phyloP scores from a whole-genome alignment of 73 alveolate species.

The Blepharisma japonicum region DNA sequence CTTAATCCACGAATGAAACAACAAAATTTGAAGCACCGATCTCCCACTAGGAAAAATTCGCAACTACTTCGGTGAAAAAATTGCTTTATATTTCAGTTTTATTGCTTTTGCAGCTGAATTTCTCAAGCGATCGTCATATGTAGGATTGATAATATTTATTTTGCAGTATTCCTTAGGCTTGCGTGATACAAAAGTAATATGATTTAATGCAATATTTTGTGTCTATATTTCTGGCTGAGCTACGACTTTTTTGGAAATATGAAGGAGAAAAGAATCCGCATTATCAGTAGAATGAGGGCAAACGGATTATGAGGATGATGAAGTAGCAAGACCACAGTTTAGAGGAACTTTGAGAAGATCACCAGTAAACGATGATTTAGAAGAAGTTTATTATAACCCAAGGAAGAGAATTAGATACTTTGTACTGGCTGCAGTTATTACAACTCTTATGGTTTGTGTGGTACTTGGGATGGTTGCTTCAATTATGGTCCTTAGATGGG shows the following conservation, averaged over 20 bases:
- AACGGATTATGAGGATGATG: slow-evolving; percentile 59
- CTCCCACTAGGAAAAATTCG: slow-evolving; percentile 37
- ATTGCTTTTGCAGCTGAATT: slow-evolving; percentile 11
- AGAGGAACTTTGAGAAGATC: slow-evolving; percentile 53
- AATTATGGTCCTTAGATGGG: slow-evolving; percentile 38
- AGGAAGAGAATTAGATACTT: slow-evolving; percentile 32
- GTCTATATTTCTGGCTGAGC: slow-evolving; percentile 45
- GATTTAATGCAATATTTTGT: not conserved
- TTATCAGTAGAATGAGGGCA: slow-evolving; percentile 58
- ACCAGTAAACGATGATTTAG: slow-evolving; percentile 45
- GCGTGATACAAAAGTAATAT: not conserved
- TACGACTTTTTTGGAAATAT: slow-evolving; percentile 47
- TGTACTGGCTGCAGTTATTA: slow-evolving; percentile 33
- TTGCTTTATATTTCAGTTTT: slow-evolving; percentile 35
- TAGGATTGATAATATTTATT: slow-evolving; percentile 36
- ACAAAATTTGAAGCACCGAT: not conserved
- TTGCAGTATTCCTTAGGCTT: not conserved
- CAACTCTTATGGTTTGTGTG: slow-evolving; percentile 40
- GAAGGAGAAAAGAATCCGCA: slow-evolving; percentile 53
- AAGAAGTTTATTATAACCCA: slow-evolving; percentile 43
- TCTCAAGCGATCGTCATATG: slow-evolving; percentile 12
- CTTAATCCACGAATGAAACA: not conserved
- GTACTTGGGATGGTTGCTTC: slow-evolving; percentile 51
- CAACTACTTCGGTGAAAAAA: slow-evolving; percentile 41
- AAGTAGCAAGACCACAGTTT: slow-evolving; percentile 56